Conservation (phyloP, 2,329 filamentous ascomycete genomes). For the Colletotrichum trifolii region DNA sequence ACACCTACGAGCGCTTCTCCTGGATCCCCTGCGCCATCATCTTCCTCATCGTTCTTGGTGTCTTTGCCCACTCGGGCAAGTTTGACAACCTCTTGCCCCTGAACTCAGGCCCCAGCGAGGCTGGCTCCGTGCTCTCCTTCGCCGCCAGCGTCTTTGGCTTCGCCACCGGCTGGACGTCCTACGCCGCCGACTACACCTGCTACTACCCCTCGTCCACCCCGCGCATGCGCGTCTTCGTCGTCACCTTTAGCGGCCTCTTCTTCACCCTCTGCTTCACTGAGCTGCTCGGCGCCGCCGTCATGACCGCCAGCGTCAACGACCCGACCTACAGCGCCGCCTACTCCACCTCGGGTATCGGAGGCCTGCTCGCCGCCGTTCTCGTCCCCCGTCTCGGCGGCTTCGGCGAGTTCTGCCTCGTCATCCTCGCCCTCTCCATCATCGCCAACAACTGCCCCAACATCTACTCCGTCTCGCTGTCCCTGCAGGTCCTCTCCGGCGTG, state of each 20-base stretch:
- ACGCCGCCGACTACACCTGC: conserved; percentile 82
- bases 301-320: conserved; percentile 66
- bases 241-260: conserved; percentile 76
- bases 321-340: conserved; percentile 62
- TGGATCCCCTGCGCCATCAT: conserved; percentile 81
- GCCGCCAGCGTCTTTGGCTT: conserved; percentile 75
- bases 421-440: conserved; percentile 74
- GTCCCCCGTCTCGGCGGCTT: conserved; percentile 73
- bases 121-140: conserved; percentile 73
- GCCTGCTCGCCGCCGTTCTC: conserved; percentile 73
- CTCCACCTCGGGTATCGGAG: conserved; percentile 63
- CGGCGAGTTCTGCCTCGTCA: conserved; percentile 77
- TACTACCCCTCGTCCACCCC: conserved; percentile 76
- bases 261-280: conserved; percentile 79
- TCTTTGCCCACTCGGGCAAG: conserved; percentile 73
- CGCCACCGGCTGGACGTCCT: conserved; percentile 78
- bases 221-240: conserved; percentile 72
- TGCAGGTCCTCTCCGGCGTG: conserved; percentile 71
- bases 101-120: conserved; percentile 66
- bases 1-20: conserved; percentile 79
- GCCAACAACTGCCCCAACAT: conserved; percentile 79
- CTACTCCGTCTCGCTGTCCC: conserved; percentile 75
- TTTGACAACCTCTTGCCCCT: conserved; percentile 70
- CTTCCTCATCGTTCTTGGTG: conserved; percentile 77
- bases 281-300: conserved; percentile 77